Conservation (phyloP, 352 stramenopile genomes). For the Globisporangium nodosum region DNA sequence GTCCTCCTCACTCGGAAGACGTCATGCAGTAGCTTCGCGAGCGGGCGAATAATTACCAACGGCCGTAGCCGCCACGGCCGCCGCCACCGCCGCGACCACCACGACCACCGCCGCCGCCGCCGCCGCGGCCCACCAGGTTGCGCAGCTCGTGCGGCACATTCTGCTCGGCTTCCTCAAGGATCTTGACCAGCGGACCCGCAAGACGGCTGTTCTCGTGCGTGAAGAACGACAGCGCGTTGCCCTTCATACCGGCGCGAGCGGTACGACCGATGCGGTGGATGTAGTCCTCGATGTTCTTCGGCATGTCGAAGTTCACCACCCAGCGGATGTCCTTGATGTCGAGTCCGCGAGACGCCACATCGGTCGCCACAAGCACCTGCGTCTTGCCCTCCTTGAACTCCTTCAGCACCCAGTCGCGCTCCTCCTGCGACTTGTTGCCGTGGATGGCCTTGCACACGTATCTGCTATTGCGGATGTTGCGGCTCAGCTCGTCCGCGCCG, state of each 20-base stretch:
- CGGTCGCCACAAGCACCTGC: constrained; percentile 96
- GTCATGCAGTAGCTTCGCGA: not conserved
- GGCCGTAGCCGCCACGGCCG: constrained; percentile 21
- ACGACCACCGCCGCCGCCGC: constrained; percentile 44
- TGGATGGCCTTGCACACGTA: constrained; percentile 98
- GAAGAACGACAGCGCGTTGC: constrained; percentile 93
- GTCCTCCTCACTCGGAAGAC: not conserved
- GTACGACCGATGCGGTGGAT: constrained; percentile 98
- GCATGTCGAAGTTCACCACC: constrained; percentile 99
- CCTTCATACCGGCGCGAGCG: constrained; percentile 95
- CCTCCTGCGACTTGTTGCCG: constrained; percentile 98
- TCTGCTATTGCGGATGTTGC: constrained; percentile 89
- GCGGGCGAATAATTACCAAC: constrained; percentile 35
- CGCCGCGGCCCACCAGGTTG: constrained; percentile 52
- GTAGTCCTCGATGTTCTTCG: constrained; percentile 98
- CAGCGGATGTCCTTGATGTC: constrained; percentile 99
- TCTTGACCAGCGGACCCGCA: constrained; percentile 81
- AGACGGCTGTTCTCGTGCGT: constrained; percentile 86
- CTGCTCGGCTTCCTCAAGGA: constrained; percentile 86
- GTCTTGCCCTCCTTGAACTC: constrained; percentile 96
- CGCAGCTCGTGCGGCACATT: constrained; percentile 84
- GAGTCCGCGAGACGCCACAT: constrained; percentile 98
- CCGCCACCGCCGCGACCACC: constrained; percentile 57
- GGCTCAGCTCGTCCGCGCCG: constrained; percentile 94
- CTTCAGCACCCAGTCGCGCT: constrained; percentile 96